Evolutionary conservation across 345 rosid species (phyloP).

Genomic region (Heritiera littoralis): DNA sequence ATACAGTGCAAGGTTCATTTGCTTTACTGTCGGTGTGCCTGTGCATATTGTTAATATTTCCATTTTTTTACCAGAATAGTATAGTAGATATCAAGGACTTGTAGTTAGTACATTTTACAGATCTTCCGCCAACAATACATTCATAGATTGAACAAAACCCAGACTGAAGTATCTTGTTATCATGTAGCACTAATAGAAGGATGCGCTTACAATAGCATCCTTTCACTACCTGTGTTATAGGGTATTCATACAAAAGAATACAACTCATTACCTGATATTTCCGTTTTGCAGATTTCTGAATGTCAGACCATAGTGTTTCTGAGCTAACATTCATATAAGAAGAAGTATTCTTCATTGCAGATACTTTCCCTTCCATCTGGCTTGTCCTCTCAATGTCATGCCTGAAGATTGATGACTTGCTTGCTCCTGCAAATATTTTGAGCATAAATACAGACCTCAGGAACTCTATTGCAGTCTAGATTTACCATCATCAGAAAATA

Average conservation of each 20-base stretch:
- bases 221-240: neutral
- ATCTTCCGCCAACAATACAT: neutral
- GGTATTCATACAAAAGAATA: neutral
- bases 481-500: too few species aligned
- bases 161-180: too few species aligned
- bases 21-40: too few species aligned
- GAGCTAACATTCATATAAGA: constrained; percentile 76
- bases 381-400: constrained; percentile 60
- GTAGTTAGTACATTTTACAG: too few species aligned
- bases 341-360: constrained; percentile 57
- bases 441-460: neutral
- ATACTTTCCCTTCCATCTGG: constrained; percentile 70
- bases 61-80: too few species aligned
- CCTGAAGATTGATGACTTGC: constrained; percentile 50
- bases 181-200: too few species aligned
- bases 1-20: too few species aligned
- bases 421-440: constrained; percentile 61
- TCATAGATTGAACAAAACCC: too few species aligned
- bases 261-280: constrained; percentile 72
- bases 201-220: neutral
- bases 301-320: constrained; percentile 21
- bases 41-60: too few species aligned
- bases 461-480: too few species aligned
- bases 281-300: constrained; percentile 72
- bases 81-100: too few species aligned